These are phyloP conservation scores for Colletotrichum echinochloae DNA, from an alignment of 2,329 filamentous ascomycete genomes.

Conservation along the genomic window DNA sequence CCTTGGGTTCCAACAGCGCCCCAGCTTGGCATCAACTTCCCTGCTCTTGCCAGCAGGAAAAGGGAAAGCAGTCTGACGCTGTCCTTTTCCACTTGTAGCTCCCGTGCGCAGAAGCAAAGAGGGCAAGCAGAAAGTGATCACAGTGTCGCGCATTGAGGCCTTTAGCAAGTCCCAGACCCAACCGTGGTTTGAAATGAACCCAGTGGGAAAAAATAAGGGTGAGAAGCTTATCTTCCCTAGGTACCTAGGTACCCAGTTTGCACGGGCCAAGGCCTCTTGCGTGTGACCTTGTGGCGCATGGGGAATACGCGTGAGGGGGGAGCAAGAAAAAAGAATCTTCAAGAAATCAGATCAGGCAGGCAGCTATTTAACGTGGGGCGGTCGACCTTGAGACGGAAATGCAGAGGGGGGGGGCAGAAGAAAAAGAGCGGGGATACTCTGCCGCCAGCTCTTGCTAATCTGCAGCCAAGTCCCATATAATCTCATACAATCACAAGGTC, in stretches of 20 bases:
- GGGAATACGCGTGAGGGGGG: background rate
- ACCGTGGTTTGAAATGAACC: constrained; percentile 14
- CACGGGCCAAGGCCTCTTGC: background rate
- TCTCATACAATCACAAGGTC: too few relatives aligned
- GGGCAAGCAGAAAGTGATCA: background rate
- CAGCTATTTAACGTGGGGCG: background rate
- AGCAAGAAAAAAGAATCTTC: background rate
- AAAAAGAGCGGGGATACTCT: too few relatives aligned
- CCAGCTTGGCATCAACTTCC: background rate
- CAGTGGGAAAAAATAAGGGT: too few relatives aligned
- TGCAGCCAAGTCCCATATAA: too few relatives aligned
- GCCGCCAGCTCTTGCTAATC: too few relatives aligned
- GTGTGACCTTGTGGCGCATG: background rate
- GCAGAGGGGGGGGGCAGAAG: background rate
- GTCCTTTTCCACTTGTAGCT: background rate
- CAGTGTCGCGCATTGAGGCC: background rate
- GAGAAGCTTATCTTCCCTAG: background rate
- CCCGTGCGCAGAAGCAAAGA: background rate
- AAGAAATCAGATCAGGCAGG: background rate
- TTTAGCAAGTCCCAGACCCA: background rate
- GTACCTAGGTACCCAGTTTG: too few relatives aligned
- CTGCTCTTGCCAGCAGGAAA: background rate
- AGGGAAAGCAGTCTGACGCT: background rate
- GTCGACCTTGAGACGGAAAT: background rate
- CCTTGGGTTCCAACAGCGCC: background rate